Conservation (phyloP, 1,284 basidiomycete species). For the Peniophora sp. region DNA sequence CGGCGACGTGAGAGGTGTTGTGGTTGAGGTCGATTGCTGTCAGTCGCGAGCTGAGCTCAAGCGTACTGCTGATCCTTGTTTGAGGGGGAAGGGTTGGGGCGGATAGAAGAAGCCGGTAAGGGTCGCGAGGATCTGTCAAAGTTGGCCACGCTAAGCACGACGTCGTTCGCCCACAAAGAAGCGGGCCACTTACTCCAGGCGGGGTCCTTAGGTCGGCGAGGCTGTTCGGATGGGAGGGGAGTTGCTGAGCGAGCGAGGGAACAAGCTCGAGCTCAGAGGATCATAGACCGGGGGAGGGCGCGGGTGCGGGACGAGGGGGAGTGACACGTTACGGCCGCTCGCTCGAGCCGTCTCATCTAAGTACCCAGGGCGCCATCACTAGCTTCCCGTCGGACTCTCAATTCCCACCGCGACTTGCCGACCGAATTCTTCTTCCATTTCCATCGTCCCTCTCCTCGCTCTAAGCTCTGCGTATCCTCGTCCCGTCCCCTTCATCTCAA, state of each 20-base stretch:
- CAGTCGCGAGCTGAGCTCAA: conserved; percentile 66
- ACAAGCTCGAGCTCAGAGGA: conserved; percentile 11
- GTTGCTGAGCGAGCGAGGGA: conserved; percentile 20
- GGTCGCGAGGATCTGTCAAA: conserved; percentile 80
- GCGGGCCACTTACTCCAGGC: conserved; percentile 51
- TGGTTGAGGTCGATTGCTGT: conserved; percentile 10
- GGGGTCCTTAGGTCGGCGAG: conserved; percentile 72
- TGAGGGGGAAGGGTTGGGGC: conserved; percentile 31
- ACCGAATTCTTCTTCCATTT: too few relatives aligned
- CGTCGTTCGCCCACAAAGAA: conserved; percentile 7
- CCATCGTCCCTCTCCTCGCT: too few relatives aligned
- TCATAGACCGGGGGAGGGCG: conserved; percentile 10
- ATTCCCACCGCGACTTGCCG: too few relatives aligned
- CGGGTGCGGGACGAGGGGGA: conserved; percentile 4
- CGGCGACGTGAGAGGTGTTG: conserved; percentile 9
- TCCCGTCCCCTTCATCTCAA: too few relatives aligned
- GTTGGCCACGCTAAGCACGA: background rate
- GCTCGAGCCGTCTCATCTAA: conserved; percentile 4
- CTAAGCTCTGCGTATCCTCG: too few relatives aligned
- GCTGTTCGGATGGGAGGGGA: conserved; percentile 34
- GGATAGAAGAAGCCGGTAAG: conserved; percentile 68
- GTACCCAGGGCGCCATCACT: too few relatives aligned
- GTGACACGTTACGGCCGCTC: background rate
- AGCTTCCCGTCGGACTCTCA: too few relatives aligned
- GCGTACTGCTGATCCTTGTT: conserved; percentile 35